phyloP scores from a whole-genome alignment of 148 eudicot genomes.

The Persicaria maculosa region DNA sequence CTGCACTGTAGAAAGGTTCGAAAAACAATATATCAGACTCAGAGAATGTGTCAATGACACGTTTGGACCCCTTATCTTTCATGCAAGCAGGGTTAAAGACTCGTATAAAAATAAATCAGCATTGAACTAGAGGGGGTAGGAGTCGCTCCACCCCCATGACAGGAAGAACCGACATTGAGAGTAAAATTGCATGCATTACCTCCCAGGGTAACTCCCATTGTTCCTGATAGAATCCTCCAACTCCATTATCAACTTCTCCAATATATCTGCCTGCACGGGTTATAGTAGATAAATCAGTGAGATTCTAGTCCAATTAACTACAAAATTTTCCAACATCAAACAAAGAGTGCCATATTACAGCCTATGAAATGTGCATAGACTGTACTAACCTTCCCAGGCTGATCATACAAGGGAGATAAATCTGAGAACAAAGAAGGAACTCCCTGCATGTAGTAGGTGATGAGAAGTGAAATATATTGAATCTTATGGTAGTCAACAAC shows the following conservation, averaged over 20 bases:
- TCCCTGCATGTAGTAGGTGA: constrained; percentile 51
- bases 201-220: constrained; percentile 76
- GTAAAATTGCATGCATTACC: constrained; percentile 30
- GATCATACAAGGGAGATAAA: constrained; percentile 92
- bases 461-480: constrained; percentile 11
- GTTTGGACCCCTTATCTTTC: background rate
- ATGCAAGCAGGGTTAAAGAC: background rate
- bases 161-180: background rate
- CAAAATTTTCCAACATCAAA: background rate
- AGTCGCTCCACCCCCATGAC: background rate
- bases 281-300: background rate
- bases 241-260: constrained; percentile 67
- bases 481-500: constrained; percentile 10
- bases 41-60: background rate
- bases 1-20: constrained; percentile 34
- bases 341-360: background rate
- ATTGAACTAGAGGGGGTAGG: background rate
- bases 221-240: constrained; percentile 61
- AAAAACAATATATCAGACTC: background rate
- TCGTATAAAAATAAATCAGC: background rate
- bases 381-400: constrained; percentile 80
- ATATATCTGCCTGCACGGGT: constrained; percentile 61
- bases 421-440: constrained; percentile 96
- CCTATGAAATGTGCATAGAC: background rate
- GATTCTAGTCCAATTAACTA: background rate